phyloP scores from a whole-genome alignment of 768 basidiomycete genomes.

The Rhizopogon vulgaris region DNA sequence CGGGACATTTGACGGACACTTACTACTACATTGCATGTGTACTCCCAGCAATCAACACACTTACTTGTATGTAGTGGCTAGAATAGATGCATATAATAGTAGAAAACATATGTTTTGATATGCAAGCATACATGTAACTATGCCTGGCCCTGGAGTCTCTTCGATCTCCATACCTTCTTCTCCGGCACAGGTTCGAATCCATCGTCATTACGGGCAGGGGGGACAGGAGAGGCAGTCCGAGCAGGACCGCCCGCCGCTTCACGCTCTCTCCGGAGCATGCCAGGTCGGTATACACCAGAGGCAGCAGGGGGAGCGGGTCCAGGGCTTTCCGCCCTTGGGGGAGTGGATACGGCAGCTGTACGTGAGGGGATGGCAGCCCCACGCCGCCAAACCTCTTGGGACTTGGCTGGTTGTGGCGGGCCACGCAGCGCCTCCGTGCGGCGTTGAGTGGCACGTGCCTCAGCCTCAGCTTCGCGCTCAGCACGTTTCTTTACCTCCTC shows the following conservation, averaged over 20 bases:
- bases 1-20: conserved; percentile 7
- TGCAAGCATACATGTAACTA: not conserved
- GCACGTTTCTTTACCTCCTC: conserved; percentile 55
- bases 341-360: conserved; percentile 23
- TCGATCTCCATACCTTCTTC: conserved; percentile 20
- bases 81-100: conserved; percentile 6
- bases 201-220: conserved; percentile 48
- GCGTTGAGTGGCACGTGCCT: conserved; percentile 36
- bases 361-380: conserved; percentile 15
- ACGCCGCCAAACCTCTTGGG: conserved; percentile 16
- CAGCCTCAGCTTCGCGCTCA: conserved; percentile 70
- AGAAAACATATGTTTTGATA: conserved; percentile 1
- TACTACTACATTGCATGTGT: conserved; percentile 7
- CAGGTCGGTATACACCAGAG: conserved; percentile 37
- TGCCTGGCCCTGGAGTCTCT: conserved; percentile 10
- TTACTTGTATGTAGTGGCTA: conserved; percentile 11
- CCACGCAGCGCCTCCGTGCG: conserved; percentile 22
- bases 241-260: conserved; percentile 35
- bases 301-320: conserved; percentile 24
- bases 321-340: conserved; percentile 52
- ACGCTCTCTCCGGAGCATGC: conserved; percentile 48
- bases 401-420: conserved; percentile 14
- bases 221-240: conserved; percentile 23
- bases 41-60: conserved; percentile 10
- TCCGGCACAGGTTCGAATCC: conserved; percentile 60